Evolutionary conservation across 129 eudicot genomes (phyloP).

Genomic region (Centella asiatica): DNA sequence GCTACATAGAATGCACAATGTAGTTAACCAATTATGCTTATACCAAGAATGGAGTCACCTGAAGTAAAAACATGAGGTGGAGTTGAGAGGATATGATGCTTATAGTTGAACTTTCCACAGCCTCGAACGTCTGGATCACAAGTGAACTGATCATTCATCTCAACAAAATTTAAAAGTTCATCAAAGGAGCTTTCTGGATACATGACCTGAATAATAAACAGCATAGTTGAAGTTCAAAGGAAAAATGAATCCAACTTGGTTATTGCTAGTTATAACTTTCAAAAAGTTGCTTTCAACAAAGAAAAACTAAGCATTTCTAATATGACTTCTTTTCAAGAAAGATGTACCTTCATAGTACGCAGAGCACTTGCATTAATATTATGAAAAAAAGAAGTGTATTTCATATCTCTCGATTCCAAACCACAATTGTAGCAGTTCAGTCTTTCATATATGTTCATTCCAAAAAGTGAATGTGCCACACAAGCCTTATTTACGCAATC

Average conservation of each 20-base stretch:
- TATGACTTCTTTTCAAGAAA: constrained; percentile 6
- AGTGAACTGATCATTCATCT: constrained; percentile 84
- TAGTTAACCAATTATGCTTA: not conserved
- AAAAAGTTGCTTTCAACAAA: not conserved
- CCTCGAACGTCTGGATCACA: constrained; percentile 88
- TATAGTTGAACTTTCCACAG: constrained; percentile 79
- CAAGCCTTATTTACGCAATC: constrained; percentile 69
- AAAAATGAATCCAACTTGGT: not conserved
- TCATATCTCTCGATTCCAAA: constrained; percentile 76
- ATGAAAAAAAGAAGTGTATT: constrained; percentile 87
- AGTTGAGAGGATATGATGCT: constrained; percentile 72
- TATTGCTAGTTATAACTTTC: not conserved
- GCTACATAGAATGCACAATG: not conserved
- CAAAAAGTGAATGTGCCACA: constrained; percentile 78
- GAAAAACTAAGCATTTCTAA: not conserved
- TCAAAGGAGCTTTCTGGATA: constrained; percentile 70
- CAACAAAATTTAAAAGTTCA: constrained; percentile 65
- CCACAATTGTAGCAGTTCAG: constrained; percentile 76
- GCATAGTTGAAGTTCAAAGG: not conserved
- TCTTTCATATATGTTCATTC: constrained; percentile 82
- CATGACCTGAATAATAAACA: constrained; percentile 46
- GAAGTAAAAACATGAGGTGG: constrained; percentile 79
- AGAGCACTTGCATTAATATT: constrained; percentile 93
- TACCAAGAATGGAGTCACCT: constrained; percentile 35
- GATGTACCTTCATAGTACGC: constrained; percentile 79